phyloP scores from a whole-genome alignment of 2,329 filamentous ascomycete species.

The Mariannaea elegans region DNA sequence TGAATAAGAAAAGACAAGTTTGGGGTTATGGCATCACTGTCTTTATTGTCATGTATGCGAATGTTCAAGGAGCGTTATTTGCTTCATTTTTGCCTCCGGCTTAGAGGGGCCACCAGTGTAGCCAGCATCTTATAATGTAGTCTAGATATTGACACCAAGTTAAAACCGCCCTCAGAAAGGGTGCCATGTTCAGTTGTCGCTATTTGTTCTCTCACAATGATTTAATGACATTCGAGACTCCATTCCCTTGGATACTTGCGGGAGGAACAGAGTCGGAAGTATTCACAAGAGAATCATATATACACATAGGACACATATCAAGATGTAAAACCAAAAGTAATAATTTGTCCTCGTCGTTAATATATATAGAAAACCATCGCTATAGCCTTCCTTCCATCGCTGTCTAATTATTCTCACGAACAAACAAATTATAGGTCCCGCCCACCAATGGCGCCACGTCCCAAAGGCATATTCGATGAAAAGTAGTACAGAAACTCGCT shows the following conservation, averaged over 20 bases:
- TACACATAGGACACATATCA: too few species aligned
- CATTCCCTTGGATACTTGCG: too few species aligned
- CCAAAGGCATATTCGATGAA: constrained; percentile 7
- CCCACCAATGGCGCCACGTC: constrained; percentile 18
- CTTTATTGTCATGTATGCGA: constrained; percentile 82
- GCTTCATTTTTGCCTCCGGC: constrained; percentile 93
- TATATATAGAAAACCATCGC: constrained; percentile 5
- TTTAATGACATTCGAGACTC: too few species aligned
- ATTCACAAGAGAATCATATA: too few species aligned
- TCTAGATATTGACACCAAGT: too few species aligned
- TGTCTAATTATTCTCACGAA: constrained; percentile 25
- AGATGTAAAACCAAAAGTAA: too few species aligned
- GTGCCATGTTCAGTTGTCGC: too few species aligned
- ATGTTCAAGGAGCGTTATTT: constrained; percentile 85
- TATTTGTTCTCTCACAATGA: not conserved
- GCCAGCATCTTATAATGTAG: too few species aligned
- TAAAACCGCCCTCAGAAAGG: too few species aligned
- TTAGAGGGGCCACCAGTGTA: too few species aligned
- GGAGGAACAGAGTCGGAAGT: too few species aligned
- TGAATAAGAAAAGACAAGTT: constrained; percentile 43
- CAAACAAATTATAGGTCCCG: constrained; percentile 4
- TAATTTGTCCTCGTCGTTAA: not conserved
- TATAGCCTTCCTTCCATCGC: constrained; percentile 10
- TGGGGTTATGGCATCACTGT: constrained; percentile 58
- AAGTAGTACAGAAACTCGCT: not conserved